Percentiles rank a stretch among this genome's conserved stretches.
These are phyloP conservation scores for Annona squamosa DNA, from an alignment of 164 flowering plant species.

Conservation along the genomic window DNA sequence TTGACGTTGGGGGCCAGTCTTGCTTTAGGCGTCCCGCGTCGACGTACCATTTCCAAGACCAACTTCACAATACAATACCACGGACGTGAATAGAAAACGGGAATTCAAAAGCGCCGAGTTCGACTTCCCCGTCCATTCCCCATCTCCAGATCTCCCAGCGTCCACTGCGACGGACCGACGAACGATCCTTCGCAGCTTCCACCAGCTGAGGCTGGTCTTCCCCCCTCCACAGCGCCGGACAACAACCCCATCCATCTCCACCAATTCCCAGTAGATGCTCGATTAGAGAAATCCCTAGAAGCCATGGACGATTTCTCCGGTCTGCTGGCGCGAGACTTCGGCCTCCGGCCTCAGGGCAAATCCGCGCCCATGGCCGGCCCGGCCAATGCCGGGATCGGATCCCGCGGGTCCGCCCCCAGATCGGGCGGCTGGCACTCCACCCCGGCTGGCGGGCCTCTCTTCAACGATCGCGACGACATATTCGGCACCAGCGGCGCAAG, in stretches of 20 bases:
- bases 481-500: constrained; percentile 10
- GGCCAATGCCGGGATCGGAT: constrained; percentile 22
- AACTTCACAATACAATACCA: neutral
- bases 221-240: neutral
- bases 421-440: constrained; percentile 20
- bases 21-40: neutral
- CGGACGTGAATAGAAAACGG: neutral
- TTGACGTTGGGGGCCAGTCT: neutral
- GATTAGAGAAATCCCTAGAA: neutral
- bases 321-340: constrained; percentile 48
- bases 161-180: neutral
- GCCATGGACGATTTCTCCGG: constrained; percentile 61
- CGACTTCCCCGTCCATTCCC: neutral
- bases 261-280: neutral
- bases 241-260: neutral
- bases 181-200: neutral
- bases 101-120: neutral
- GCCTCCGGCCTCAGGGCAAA: constrained; percentile 60
- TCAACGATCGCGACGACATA: constrained; percentile 34
- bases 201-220: constrained; percentile 3
- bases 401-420: constrained; percentile 16
- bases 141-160: neutral
- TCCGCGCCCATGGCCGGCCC: constrained; percentile 50
- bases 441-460: constrained; percentile 12
- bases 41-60: neutral